phyloP scores from a whole-genome alignment of 2,329 filamentous ascomycete species.

The Colletotrichum chlorophyti region DNA sequence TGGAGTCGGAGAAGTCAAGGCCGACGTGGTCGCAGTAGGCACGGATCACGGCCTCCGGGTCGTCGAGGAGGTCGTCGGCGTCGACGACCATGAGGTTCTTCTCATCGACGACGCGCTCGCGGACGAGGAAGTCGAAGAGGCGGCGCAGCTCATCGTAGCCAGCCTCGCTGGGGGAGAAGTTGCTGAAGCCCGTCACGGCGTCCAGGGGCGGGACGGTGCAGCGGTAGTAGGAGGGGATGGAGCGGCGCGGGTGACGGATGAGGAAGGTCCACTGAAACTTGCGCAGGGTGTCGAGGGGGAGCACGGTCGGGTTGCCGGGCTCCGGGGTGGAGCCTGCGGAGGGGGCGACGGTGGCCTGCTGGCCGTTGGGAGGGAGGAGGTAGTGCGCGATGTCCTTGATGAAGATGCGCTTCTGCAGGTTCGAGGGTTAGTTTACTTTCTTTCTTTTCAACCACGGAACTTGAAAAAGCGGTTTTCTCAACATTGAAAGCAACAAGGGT shows the following conservation, averaged over 20 bases:
- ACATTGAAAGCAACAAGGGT: too few relatives aligned
- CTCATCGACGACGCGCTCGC: conserved; percentile 74
- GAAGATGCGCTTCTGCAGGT: conserved; percentile 82
- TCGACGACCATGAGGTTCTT: conserved; percentile 84
- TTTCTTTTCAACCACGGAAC: too few relatives aligned
- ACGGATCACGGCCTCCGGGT: conserved; percentile 76
- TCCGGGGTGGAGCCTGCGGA: conserved; percentile 75
- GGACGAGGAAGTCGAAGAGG: conserved; percentile 84
- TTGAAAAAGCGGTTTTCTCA: too few relatives aligned
- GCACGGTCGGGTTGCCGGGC: conserved; percentile 80
- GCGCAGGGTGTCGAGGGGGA: conserved; percentile 76
- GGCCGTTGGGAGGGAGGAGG: conserved; percentile 76
- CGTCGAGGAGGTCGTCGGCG: conserved; percentile 91
- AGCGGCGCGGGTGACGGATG: conserved; percentile 91
- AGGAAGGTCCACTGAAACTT: conserved; percentile 95
- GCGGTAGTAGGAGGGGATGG: conserved; percentile 92
- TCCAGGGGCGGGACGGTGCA: conserved; percentile 91
- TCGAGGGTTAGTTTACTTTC: conserved; percentile 23
- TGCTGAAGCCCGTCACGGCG: conserved; percentile 80
- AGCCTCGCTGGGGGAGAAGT: conserved; percentile 87
- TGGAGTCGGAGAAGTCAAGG: conserved; percentile 75
- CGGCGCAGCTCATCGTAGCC: conserved; percentile 89
- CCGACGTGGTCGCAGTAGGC: conserved; percentile 84
- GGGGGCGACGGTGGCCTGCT: conserved; percentile 74
- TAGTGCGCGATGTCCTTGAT: conserved; percentile 99